Evolutionary conservation across 768 basidiomycete genomes (phyloP).

Genomic region (Strobilomyces echinocephalus): DNA sequence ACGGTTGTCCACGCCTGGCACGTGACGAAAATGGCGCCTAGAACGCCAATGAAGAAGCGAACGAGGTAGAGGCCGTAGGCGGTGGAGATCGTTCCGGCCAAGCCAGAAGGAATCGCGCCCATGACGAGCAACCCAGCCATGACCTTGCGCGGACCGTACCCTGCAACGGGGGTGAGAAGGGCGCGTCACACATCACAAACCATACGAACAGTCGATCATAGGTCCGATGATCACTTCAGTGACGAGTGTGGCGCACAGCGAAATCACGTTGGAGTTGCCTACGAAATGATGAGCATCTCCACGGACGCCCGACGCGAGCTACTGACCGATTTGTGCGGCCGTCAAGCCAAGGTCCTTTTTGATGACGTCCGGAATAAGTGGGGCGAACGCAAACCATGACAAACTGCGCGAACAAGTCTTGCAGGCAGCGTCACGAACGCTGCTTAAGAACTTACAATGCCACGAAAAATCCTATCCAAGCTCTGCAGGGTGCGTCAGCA

Average conservation of each 20-base stretch:
- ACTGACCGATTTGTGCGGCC: constrained; percentile 38
- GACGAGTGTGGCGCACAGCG: neutral
- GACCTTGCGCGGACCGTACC: neutral
- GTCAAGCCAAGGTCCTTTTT: constrained; percentile 48
- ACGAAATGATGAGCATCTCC: neutral
- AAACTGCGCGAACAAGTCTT: constrained; percentile 12
- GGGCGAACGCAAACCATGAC: constrained; percentile 57
- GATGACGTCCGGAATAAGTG: constrained; percentile 54
- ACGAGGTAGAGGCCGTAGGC: neutral
- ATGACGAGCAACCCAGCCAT: neutral
- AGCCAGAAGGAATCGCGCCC: neutral
- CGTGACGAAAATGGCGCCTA: neutral
- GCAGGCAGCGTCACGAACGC: neutral
- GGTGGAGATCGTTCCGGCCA: neutral
- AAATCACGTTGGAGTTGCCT: neutral
- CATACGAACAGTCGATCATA: neutral
- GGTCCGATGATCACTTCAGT: neutral
- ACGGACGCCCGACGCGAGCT: too few relatives aligned
- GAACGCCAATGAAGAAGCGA: neutral
- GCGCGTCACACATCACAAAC: neutral
- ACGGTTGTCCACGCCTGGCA: neutral
- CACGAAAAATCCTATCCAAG: constrained; percentile 5
- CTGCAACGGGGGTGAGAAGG: neutral
- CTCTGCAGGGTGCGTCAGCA: neutral
- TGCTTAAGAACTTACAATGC: constrained; percentile 2